These are phyloP conservation scores for Fusarium tricinctum DNA, from an alignment of 2,329 filamentous ascomycete genomes.

Conservation along the genomic window DNA sequence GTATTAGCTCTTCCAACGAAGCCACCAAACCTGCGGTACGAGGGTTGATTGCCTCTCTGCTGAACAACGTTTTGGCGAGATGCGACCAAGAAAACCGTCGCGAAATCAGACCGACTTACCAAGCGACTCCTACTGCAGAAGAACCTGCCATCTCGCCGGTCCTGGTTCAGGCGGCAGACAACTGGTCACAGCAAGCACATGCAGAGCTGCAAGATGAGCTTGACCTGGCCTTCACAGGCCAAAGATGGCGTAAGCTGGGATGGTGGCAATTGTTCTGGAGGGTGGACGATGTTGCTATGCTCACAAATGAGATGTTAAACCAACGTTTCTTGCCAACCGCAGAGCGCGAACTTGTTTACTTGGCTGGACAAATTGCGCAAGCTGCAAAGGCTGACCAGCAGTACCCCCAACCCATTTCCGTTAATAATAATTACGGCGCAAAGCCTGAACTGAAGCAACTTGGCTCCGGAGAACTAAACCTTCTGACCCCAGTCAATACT, in stretches of 20 bases:
- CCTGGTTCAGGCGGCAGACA: slow-evolving; percentile 72
- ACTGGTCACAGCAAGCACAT: slow-evolving; percentile 86
- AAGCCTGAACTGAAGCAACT: slow-evolving; percentile 39
- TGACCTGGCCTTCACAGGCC: slow-evolving; percentile 81
- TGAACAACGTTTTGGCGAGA: slow-evolving; percentile 66
- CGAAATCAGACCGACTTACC: slow-evolving; percentile 58
- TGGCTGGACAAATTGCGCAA: slow-evolving; percentile 80
- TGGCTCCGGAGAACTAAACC: slow-evolving; percentile 46
- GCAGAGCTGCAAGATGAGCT: slow-evolving; percentile 85
- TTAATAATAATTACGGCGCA: slow-evolving; percentile 6
- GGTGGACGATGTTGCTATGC: slow-evolving; percentile 90
- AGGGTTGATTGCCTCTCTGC: slow-evolving; percentile 75
- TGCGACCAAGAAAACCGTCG: slow-evolving; percentile 61
- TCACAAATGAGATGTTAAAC: slow-evolving; percentile 82
- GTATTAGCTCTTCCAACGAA: slow-evolving; percentile 58
- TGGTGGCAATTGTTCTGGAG: slow-evolving; percentile 99
- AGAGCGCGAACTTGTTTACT: slow-evolving; percentile 85
- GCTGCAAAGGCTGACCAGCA: slow-evolving; percentile 50
- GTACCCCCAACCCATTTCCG: slow-evolving; percentile 56
- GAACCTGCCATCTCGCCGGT: slow-evolving; percentile 55
- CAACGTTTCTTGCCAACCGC: slow-evolving; percentile 82
- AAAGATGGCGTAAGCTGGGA: slow-evolving; percentile 81
- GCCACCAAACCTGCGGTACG: slow-evolving; percentile 75
- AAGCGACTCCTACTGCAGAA: slow-evolving; percentile 38
- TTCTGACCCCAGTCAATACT: slow-evolving; percentile 42